Conservation (phyloP, 2,329 filamentous ascomycete species). For the Penicillium expansum region DNA sequence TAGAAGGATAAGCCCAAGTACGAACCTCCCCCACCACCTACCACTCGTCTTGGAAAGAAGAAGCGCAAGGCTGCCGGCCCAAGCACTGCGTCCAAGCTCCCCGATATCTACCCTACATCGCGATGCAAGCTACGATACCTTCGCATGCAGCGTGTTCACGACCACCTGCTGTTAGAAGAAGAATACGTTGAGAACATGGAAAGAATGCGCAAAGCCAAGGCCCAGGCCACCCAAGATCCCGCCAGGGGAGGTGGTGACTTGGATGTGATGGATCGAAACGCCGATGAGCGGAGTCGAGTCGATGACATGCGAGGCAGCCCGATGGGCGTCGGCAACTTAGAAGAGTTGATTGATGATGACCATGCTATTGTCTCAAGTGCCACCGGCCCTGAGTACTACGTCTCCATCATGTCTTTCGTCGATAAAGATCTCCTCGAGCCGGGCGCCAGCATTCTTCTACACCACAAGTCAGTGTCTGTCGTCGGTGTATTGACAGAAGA, state of each 20-base stretch:
- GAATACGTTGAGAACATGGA: conserved; percentile 99
- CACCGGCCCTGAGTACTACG: conserved; percentile 97
- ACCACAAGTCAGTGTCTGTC: conserved; percentile 97
- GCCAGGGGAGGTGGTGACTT: conserved; percentile 61
- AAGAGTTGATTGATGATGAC: conserved; percentile 99
- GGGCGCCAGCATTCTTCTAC: conserved; percentile 88
- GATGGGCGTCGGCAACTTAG: conserved; percentile 96
- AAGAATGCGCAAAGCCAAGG: conserved; percentile 87
- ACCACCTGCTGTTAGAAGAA: conserved; percentile 93
- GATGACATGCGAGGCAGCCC: conserved; percentile 98
- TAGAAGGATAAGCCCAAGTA: conserved; percentile 99
- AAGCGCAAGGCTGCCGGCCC: conserved; percentile 95
- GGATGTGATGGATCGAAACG: conserved; percentile 81
- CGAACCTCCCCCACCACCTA: conserved; percentile 94
- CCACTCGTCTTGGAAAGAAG: conserved; percentile 94
- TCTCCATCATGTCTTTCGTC: conserved; percentile 99
- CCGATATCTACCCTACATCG: conserved; percentile 88
- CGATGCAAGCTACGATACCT: conserved; percentile 96
- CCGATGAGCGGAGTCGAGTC: conserved; percentile 89
- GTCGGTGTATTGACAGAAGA: conserved; percentile 97
- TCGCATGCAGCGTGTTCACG: conserved; percentile 97
- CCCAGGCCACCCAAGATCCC: conserved; percentile 58
- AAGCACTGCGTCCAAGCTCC: conserved; percentile 92
- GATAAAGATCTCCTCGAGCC: conserved; percentile 98
- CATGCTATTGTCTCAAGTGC: conserved; percentile 98